A percentile compares a stretch with the other conserved stretches of the same genome.
phyloP scores from a whole-genome alignment of 2,329 filamentous ascomycete genomes.

The Colletotrichum sp. region DNA sequence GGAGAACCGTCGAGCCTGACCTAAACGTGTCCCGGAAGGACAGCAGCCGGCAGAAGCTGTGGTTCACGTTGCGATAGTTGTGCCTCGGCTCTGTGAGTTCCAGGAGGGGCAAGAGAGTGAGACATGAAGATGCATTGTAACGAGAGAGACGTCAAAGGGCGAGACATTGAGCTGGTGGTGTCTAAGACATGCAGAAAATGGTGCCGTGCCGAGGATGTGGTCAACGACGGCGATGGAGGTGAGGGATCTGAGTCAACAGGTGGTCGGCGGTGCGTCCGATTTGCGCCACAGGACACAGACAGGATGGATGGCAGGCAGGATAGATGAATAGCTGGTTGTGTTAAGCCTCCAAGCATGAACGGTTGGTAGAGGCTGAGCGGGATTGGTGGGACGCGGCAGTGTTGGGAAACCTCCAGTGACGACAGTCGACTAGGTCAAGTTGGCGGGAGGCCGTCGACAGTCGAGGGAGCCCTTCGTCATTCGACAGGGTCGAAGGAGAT shows the following conservation, averaged over 20 bases:
- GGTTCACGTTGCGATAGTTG: neutral
- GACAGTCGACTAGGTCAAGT: neutral
- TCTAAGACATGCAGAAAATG: neutral
- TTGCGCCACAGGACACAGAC: slow-evolving; percentile 2
- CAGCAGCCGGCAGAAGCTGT: neutral
- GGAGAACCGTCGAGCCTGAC: neutral
- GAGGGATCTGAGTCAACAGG: slow-evolving; percentile 17
- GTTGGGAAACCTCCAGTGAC: neutral
- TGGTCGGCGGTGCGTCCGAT: slow-evolving; percentile 7
- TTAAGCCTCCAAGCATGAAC: neutral
- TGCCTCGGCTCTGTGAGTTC: neutral
- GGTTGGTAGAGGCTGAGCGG: slow-evolving; percentile 8
- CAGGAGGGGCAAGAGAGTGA: neutral
- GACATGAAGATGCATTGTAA: neutral
- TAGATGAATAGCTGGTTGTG: neutral
- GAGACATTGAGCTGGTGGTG: slow-evolving; percentile 3
- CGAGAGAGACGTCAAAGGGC: neutral
- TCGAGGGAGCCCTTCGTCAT: neutral
- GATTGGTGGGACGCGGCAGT: neutral
- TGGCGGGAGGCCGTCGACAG: neutral
- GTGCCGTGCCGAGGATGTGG: slow-evolving; percentile 4
- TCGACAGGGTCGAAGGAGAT: neutral
- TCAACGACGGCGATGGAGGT: neutral
- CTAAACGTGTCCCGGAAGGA: neutral
- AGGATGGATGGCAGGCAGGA: neutral